These are phyloP conservation scores for Brassica nigra DNA, from an alignment of 345 rosid genomes.

Conservation along the genomic window DNA sequence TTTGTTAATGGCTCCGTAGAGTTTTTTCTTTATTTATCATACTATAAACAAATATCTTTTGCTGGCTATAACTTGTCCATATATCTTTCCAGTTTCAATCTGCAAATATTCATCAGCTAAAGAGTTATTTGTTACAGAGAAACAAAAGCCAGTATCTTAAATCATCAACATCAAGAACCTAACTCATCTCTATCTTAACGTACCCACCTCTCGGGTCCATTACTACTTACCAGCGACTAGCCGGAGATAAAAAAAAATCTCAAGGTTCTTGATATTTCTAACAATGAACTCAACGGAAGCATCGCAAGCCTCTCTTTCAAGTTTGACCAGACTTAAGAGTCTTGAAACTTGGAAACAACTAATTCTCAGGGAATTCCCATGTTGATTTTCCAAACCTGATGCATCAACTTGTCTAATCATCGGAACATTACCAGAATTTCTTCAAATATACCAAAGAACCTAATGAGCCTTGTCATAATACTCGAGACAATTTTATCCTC, in stretches of 20 bases:
- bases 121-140: conserved; percentile 22
- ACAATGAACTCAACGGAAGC: conserved; percentile 69
- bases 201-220: conserved; percentile 63
- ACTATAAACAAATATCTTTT: conserved; percentile 9
- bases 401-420: conserved; percentile 59
- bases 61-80: conserved; percentile 30
- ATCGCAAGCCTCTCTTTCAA: conserved; percentile 58
- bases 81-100: background rate
- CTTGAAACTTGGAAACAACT: conserved; percentile 77
- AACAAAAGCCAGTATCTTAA: conserved; percentile 32
- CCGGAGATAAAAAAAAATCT: conserved; percentile 58
- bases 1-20: conserved; percentile 19
- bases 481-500: too few species aligned
- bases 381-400: conserved; percentile 57
- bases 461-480: too few species aligned
- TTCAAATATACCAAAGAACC: conserved; percentile 52
- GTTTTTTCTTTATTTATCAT: background rate
- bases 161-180: conserved; percentile 58
- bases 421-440: conserved; percentile 64
- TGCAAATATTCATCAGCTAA: background rate
- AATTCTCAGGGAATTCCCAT: conserved; percentile 67
- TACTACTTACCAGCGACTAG: conserved; percentile 49
- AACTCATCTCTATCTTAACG: conserved; percentile 62
- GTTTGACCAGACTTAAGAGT: conserved; percentile 59
- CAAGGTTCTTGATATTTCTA: conserved; percentile 66